Percentiles rank a stretch among this genome's conserved stretches.
These are phyloP conservation scores for Saccharomyces kudriavzevii DNA, from an alignment of 805 yeast genomes.

Conservation along the genomic window DNA sequence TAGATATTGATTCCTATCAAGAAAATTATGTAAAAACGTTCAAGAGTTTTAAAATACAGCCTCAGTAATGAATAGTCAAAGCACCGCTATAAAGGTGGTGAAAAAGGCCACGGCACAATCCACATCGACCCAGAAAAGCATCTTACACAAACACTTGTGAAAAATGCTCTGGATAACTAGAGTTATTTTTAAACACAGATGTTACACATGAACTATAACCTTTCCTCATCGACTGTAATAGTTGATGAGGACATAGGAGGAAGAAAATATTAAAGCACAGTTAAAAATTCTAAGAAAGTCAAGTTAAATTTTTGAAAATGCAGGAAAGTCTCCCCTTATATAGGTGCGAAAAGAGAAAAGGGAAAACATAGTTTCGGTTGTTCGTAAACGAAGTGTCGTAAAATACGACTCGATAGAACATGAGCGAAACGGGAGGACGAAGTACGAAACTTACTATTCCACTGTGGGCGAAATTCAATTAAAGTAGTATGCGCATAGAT, in stretches of 20 bases:
- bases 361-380: neutral
- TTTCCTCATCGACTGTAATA: conserved; percentile 52
- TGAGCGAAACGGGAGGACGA: neutral
- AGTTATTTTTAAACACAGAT: conserved; percentile 10
- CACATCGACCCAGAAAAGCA: conserved; percentile 38
- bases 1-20: no score
- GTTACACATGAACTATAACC: conserved; percentile 22
- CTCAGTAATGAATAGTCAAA: conserved; percentile 25
- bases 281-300: no score
- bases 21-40: no score
- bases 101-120: conserved; percentile 42
- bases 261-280: neutral
- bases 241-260: conserved; percentile 37
- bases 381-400: neutral
- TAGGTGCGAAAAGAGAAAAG: neutral
- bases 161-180: conserved; percentile 2
- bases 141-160: neutral
- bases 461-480: neutral
- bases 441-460: neutral
- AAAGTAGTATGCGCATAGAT: conserved; percentile 1
- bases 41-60: conserved; percentile 22
- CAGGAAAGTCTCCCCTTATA: neutral
- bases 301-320: no score
- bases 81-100: conserved; percentile 45
- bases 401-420: neutral